Conservation (phyloP, 352 stramenopile species). For the Phytophthora citrophthora region DNA sequence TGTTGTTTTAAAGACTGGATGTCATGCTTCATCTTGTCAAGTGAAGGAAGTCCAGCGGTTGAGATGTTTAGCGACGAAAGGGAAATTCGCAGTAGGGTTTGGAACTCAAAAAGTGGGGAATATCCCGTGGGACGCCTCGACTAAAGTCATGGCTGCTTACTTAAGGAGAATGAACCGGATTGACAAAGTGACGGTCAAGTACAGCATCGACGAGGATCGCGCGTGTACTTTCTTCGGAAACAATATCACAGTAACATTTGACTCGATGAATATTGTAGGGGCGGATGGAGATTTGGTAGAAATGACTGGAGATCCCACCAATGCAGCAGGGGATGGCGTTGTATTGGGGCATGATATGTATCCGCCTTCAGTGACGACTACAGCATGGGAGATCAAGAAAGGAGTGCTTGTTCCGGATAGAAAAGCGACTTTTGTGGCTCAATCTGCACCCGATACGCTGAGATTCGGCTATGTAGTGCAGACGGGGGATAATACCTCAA, state of each 20-base stretch:
- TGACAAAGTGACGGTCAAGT: constrained; percentile 60
- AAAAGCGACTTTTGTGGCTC: constrained; percentile 38
- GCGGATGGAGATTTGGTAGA: constrained; percentile 69
- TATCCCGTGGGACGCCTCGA: constrained; percentile 66
- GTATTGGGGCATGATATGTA: constrained; percentile 53
- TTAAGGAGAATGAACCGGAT: constrained; percentile 72
- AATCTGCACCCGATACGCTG: constrained; percentile 46
- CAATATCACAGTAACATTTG: constrained; percentile 81
- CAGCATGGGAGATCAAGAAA: constrained; percentile 75
- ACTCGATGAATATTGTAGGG: constrained; percentile 74
- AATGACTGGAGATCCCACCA: constrained; percentile 59
- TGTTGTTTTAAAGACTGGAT: constrained; percentile 66
- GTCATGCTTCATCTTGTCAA: constrained; percentile 52
- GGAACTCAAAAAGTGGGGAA: constrained; percentile 58
- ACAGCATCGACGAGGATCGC: constrained; percentile 59
- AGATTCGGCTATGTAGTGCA: constrained; percentile 72
- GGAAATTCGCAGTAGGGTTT: constrained; percentile 74
- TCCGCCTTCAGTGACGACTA: constrained; percentile 41
- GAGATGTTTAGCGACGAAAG: constrained; percentile 59
- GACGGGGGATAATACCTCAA: constrained; percentile 57
- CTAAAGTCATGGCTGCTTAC: constrained; percentile 51
- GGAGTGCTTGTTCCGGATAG: constrained; percentile 49
- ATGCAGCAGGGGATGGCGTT: constrained; percentile 48
- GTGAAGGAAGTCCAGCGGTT: constrained; percentile 69
- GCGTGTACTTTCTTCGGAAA: constrained; percentile 84